A percentile compares a stretch with the other conserved stretches of the same genome.
These are phyloP conservation scores for Hippophae tibetana DNA, from an alignment of 306 rosid species.

Conservation along the genomic window DNA sequence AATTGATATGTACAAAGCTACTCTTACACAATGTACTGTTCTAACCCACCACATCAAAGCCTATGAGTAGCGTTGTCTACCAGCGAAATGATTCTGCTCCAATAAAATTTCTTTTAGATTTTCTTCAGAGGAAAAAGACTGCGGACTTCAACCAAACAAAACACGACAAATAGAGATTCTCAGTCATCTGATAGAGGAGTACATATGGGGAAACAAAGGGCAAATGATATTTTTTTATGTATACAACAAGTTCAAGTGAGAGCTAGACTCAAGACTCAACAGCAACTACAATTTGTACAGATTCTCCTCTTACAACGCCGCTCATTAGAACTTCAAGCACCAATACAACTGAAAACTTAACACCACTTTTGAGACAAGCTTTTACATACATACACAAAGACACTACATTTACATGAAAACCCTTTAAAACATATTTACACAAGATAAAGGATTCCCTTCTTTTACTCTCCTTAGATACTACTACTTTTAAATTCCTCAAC, in stretches of 20 bases:
- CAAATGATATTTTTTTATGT: neutral
- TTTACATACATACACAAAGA: slow-evolving; percentile 18
- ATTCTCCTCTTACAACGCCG: slow-evolving; percentile 27
- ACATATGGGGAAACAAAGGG: neutral
- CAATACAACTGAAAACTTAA: slow-evolving; percentile 15
- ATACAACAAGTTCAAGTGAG: slow-evolving; percentile 3
- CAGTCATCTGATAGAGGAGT: too few species aligned
- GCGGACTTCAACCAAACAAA: too few species aligned
- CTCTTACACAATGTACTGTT: too few species aligned
- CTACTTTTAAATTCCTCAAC: slow-evolving; percentile 36
- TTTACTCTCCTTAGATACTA: slow-evolving; percentile 16
- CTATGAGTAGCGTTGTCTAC: too few species aligned
- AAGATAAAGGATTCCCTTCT: slow-evolving; percentile 18
- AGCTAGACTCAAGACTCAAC: slow-evolving; percentile 13
- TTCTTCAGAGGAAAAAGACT: too few species aligned
- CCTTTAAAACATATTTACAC: slow-evolving; percentile 44
- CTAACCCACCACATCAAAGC: too few species aligned
- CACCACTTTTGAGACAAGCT: slow-evolving; percentile 7
- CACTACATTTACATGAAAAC: slow-evolving; percentile 28
- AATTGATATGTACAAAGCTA: too few species aligned
- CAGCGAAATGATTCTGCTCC: too few species aligned
- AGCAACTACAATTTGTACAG: slow-evolving; percentile 40
- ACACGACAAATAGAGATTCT: too few species aligned
- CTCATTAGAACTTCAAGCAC: slow-evolving; percentile 17
- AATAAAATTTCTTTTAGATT: too few species aligned